Evolutionary conservation across 2,329 filamentous ascomycete genomes (phyloP), one percentile per base, ranked within the genome.

Genomic region (Alternaria ventricosa): DNA sequence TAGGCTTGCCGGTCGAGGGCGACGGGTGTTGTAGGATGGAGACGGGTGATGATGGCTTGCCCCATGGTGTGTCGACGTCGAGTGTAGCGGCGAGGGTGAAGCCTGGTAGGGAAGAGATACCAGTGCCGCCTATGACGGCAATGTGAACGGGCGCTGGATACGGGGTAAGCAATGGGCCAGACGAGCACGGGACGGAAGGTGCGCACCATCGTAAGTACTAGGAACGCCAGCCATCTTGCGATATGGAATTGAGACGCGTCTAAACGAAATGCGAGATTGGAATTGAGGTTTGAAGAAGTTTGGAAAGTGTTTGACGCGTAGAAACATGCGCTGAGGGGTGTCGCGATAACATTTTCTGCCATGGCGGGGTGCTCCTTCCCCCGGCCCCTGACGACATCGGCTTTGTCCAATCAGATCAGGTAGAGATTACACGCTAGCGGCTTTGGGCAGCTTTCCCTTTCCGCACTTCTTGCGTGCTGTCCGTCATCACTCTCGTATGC

Each of bases 11-110:
- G 56, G 84, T 88, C 66, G 92, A 88, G 46, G 90, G 88, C 71
- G 91, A 91, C 68, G 89, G 87, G 86, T 97, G 95, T 80, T 94
- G 90, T 75, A 97, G 90, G 82, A 99, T 94, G 69, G 90, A 88
- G 82, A 99, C 95, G 22, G 89, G 88, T 1, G 88, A 89, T 43
- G 88, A 90, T 4, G 96, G 92, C 56, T 84, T 80, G 74, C 96
- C 96, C 96, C 96, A 99, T 30, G 96, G 96, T 10, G 96, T 99
- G 43, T 85, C 81, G 59, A 92, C 85, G 73, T 89, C 90, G 71
- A 99, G 84, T 27, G 87, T 87, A 25, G 95, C 94, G 66, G 96
- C 90, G 75, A 93, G 92, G 20, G 89, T 90, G 85, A 96, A 98
- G 81, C 91, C 90, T 27, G 93, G 90, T 70, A 99, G 91, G 72